Base-by-base conservation (phyloP, 169 alveolate species). In the Pseudocohnilembus persalinus region DNA sequence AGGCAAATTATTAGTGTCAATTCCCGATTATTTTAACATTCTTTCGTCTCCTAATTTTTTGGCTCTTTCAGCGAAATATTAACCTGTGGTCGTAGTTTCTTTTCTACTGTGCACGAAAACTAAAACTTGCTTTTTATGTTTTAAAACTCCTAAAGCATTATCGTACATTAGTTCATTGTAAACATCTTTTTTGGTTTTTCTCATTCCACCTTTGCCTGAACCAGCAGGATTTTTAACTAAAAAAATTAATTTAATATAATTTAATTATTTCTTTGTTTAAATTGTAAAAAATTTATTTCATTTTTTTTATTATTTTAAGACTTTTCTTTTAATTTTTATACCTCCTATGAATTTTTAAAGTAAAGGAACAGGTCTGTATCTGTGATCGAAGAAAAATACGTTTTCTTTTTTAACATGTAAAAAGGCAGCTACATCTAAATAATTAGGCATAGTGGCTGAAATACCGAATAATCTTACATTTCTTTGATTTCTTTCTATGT, bases 381-480 rank as follows among this genome's bases (percentile, higher is more conserved):
- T 85, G n/a, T 94, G 88, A 79, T 94, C 98, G 82, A 96, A 96
- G 77, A 92, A 92, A 83, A 94, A 96, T 33, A 95, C 92, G 0
- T 94, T 93, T 74, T 88, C 93, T 31, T 91, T 93, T 31, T 88
- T 80, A 29, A 95, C 97, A 68, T 94, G 92, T 25, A 96, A 87
- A 84, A 96, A 96, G 64, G 92, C 91, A 15, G 97, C 97, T 0
- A 96, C 97, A 89, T 96, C 98, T 29, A 84, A 82, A 89, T 96
- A 96, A 83, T 96, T 96, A 15, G 98, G 98, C 29, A 96, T 82
- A 0, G 98, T 96, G 4, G 98, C 98, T 65, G 96, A 89, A 32
- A 96, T 83, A 24, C 97, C 98, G 15, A 94, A 98, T 64, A 97
- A 87, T 86, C 99, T 92, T 68, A 95, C 91, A 77, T 93, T 94